These are phyloP conservation scores for Lathyrus sativus DNA, from an alignment of 306 rosid species.

Conservation along the genomic window DNA sequence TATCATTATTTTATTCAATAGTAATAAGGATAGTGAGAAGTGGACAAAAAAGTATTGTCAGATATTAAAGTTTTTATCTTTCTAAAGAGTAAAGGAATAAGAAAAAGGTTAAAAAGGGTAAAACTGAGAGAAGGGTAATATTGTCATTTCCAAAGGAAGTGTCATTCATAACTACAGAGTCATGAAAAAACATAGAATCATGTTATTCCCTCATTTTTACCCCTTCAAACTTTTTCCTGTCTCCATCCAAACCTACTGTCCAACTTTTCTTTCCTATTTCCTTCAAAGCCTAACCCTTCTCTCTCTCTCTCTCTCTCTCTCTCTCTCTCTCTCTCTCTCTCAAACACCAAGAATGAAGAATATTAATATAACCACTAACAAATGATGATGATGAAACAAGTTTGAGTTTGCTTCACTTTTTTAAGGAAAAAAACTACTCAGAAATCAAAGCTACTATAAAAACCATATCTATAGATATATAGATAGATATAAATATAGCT, in stretches of 20 bases:
- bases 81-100: not conserved
- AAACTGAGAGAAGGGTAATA: slow-evolving; percentile 42
- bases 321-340: slow-evolving; percentile 21
- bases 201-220: slow-evolving; percentile 58
- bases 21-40: slow-evolving; percentile 20
- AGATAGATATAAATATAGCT: not conserved
- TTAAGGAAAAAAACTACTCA: slow-evolving; percentile 52
- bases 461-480: not conserved
- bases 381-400: slow-evolving; percentile 33
- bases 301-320: slow-evolving; percentile 19
- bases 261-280: slow-evolving; percentile 42
- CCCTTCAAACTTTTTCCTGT: slow-evolving; percentile 56
- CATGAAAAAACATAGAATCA: slow-evolving; percentile 60
- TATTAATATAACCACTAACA: slow-evolving; percentile 34
- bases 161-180: slow-evolving; percentile 67
- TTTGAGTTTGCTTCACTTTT: slow-evolving; percentile 51
- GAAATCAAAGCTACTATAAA: slow-evolving; percentile 50
- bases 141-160: slow-evolving; percentile 53
- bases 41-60: slow-evolving; percentile 46
- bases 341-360: slow-evolving; percentile 27
- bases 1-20: not conserved
- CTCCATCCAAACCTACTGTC: slow-evolving; percentile 50
- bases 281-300: slow-evolving; percentile 46
- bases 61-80: slow-evolving; percentile 39
- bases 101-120: slow-evolving; percentile 21